phyloP scores from a whole-genome alignment of 176 grass and related monocot species.

The Pontederia crassipes region DNA sequence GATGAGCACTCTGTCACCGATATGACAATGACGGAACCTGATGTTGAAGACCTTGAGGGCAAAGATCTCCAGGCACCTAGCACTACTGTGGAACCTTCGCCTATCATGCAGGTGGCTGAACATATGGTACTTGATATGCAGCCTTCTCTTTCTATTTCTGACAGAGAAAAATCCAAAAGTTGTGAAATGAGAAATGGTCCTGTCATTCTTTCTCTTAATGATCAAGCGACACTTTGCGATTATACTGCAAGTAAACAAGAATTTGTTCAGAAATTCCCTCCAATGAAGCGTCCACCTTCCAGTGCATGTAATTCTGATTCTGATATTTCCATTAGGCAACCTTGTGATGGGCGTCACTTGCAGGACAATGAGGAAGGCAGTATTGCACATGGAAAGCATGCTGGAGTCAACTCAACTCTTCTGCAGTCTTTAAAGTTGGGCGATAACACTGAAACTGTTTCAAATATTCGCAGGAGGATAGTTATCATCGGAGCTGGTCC shows the following conservation, averaged over 20 bases:
- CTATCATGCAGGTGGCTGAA: slow-evolving; percentile 14
- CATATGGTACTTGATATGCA: slow-evolving; percentile 20
- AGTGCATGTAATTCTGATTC: slow-evolving; percentile 6
- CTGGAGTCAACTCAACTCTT: slow-evolving; percentile 6
- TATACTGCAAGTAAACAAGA: neutral
- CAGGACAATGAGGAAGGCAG: slow-evolving; percentile 16
- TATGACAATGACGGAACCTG: slow-evolving; percentile 12
- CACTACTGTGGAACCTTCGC: slow-evolving; percentile 15
- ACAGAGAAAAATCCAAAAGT: slow-evolving; percentile 11
- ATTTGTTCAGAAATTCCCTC: neutral
- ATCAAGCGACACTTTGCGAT: neutral
- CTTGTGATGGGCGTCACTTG: slow-evolving; percentile 5
- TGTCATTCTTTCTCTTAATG: neutral
- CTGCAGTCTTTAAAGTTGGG: slow-evolving; percentile 17
- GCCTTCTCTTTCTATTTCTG: slow-evolving; percentile 19
- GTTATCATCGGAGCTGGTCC: slow-evolving; percentile 90
- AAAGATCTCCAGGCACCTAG: slow-evolving; percentile 18
- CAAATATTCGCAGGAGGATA: slow-evolving; percentile 34
- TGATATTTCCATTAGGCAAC: slow-evolving; percentile 8
- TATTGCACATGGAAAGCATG: neutral
- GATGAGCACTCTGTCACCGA: slow-evolving; percentile 10
- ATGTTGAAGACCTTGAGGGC: slow-evolving; percentile 28
- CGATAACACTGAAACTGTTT: slow-evolving; percentile 23
- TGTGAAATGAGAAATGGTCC: neutral
- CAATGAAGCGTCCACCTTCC: neutral